These are phyloP conservation scores for Thraustochytrium striatum DNA, from an alignment of 352 stramenopile genomes.

Conservation along the genomic window DNA sequence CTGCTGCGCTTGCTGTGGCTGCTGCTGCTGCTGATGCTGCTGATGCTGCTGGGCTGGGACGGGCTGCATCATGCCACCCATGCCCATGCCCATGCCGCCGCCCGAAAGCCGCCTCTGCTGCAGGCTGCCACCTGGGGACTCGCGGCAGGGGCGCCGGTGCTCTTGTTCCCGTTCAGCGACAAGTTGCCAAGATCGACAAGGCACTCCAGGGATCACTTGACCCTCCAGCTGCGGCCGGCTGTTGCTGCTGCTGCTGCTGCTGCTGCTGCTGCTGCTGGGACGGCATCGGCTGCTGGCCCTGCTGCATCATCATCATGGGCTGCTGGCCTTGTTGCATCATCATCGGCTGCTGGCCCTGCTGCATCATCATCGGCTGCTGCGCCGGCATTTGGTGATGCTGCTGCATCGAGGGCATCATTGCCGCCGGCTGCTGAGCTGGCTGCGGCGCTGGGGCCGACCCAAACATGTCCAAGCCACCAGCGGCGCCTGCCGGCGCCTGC, in stretches of 20 bases:
- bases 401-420: too few species aligned
- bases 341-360: background rate
- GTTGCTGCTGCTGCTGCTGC: background rate
- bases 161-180: constrained; percentile 29
- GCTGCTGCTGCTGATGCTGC: constrained; percentile 4
- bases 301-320: background rate
- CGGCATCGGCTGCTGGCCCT: background rate
- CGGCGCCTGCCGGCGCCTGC: background rate
- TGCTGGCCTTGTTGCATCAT: background rate
- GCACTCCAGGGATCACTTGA: constrained; percentile 8
- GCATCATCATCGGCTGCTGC: background rate
- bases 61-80: constrained; percentile 26
- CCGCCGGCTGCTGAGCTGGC: too few species aligned
- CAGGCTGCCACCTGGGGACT: background rate
- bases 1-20: constrained; percentile 15
- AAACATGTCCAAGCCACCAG: background rate
- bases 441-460: too few species aligned
- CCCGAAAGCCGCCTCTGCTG: background rate
- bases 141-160: background rate
- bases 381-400: background rate
- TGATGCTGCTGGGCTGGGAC: background rate
- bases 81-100: background rate
- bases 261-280: background rate
- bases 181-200: constrained; percentile 42
- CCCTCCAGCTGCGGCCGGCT: background rate